Base-by-base conservation (phyloP, 345 rosid genomes). In the Aegle marmelos region DNA sequence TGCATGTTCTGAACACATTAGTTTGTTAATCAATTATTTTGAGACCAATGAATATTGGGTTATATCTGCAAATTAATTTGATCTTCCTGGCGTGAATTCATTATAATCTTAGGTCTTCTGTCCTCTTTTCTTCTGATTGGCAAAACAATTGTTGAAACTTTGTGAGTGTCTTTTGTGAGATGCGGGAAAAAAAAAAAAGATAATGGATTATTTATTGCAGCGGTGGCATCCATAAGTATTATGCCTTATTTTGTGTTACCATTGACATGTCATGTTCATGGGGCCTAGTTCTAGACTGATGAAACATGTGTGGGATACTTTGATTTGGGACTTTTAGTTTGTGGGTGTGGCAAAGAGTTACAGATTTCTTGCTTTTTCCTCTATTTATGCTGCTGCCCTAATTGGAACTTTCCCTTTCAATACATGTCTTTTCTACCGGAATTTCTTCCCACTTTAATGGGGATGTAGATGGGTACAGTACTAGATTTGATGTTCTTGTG, bases 241-340 rank as follows among this genome's bases (percentile, higher is more conserved):
- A 76, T 75, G 72, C 77, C 79, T 68, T 80, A 62, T 78, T 13
- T 80, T 77, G 78, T 81, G 78, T 69, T 68, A 77, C 83, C 80
- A 76, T 72, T 75, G 87, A 81, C 68, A 77, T 80, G 73, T 78
- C 79, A 25, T 56, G 30, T 45, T 63, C 73, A 72, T 68, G 84
- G 84, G 84, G 68, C 84, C 86, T 75, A 22, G 65, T 37, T 50
- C 27, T 54, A 10, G 70, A 70, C 63, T 25, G 64, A 68, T 53
- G 57, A 17, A 53, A 53, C 21, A 19, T 53, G 57, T 31, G 27
- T 78, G 78, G 82, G 74, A 73, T 80, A 39, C 78, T 59, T 68
- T 60, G 69, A 25, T 74, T 68, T 73, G 25, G 82, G 68, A 36
- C 25, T 33, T 8, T 13, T 14, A 50, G 62, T n/a, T n/a, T 37